Evolutionary conservation across 2,329 filamentous ascomycete species (phyloP), one percentile per base, ranked within the genome.

Genomic region (Xylariaceae sp.): DNA sequence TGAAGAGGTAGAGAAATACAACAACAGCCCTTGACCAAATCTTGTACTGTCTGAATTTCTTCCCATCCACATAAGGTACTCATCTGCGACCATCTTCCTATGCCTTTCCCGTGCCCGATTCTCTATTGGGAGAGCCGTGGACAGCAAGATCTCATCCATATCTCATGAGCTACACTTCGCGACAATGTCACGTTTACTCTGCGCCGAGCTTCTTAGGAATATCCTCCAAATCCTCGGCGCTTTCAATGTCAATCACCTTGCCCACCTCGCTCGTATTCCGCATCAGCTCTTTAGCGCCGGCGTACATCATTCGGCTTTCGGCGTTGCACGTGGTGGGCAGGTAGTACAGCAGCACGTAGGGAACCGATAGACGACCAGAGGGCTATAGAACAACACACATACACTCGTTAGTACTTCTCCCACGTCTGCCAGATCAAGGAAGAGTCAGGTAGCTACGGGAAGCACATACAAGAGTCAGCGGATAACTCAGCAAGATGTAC

Each of bases 281-380:
- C 87, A 97, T 91, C 70, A 97, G 73, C 75, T 99, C 94, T 73
- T 97, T 96, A 41, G 94, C 94, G 38, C 92, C 89, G 31, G 94
- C 94, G 70, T 97, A 99, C 68, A 94, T 76, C 94, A 97, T 97
- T 61, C 90, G 84, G 66, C 88, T 77, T 66, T 92, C 89, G 60
- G 81, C 83, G 69, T 96, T 97, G 74, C 90, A 94, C 45, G 93
- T 97, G 47, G 87, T 88, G 7, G 94, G 94, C 18, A 97, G 84
- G 74, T 96, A 97, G 77, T 96, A 97, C 18, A 99, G 75, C 69
- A 97, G 83, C 43, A 97, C 90, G 69, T 99, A 99, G 10, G 94
- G 94, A 3, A 96, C 91, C 5, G 90, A 88, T 41, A 91, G 71
- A 28, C 94, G 86, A 51, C 94, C 94, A 85, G 77, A 90, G 40